Base-by-base conservation (phyloP, 140 eudicot genomes). In the Bidens hawaiensis region DNA sequence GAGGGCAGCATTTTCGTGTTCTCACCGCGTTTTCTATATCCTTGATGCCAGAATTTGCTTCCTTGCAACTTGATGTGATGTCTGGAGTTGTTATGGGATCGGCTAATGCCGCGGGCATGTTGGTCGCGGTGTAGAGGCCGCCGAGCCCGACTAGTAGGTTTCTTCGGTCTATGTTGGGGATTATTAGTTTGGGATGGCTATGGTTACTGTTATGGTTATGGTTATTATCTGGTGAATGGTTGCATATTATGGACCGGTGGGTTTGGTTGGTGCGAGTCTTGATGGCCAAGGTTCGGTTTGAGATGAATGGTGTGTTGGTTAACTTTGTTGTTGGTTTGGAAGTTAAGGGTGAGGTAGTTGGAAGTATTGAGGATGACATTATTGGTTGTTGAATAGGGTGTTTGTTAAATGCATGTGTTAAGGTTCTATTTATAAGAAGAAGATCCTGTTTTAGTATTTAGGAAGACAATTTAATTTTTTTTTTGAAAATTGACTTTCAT, bases 131-230 rank as follows among this genome's bases (percentile, higher is more conserved):
- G n/a, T n/a, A n/a, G n/a, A n/a, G 1, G 81, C 56, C 2, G 72
- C 9, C 81, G 81, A 0, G 72, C 9, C 81, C 84, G 0, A 82
- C 26, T 4, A 82, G 75, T 4, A 81, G 11, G 48, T 77, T 67
- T 46, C 87, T 73, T 21, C 87, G 57, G 66, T 81, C 87, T 2
- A 81, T 60, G 34, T 48, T 67, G 27, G 6, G 67, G 0, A 71
- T 13, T 10, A 63, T 27, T 1, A 40, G 63, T 71, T 51, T 47
- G 53, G 41, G 59, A 34, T 64, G n/a, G n/a, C n/a, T n/a, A n/a
- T 23, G 65, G 23, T 54, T 64, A 9, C 28, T n/a, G n/a, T n/a
- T n/a, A n/a, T n/a, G n/a, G n/a, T n/a, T n/a, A n/a, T n/a, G 26
- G 17, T 42, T 61, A 6, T 52, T 21, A 33, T 45, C 10, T 7